Base-by-base conservation (phyloP, 805 yeast genomes). In the Kuraishia cidri region DNA sequence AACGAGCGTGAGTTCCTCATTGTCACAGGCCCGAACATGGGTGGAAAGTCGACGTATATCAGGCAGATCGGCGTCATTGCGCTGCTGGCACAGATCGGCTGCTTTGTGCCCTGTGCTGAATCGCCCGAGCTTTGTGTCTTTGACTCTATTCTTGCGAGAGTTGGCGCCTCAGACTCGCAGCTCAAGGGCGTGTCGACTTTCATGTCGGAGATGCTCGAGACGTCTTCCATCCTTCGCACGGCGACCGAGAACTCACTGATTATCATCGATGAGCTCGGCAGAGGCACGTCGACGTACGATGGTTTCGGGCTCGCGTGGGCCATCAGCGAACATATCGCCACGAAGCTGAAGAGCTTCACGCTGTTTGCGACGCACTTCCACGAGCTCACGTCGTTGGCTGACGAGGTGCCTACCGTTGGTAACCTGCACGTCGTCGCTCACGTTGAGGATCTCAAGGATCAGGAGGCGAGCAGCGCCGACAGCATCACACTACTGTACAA, bases 271-370 rank as follows among this genome's bases (percentile, higher is more conserved):
- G 99, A 92, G 54, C 72, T 92, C 29, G 99, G 99, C 3, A 72
- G 98, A 50, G 97, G 95, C 8, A 87, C 97, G 1, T 72, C 82
- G 1, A 83, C 98, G 0, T 90, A 88, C 55, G 98, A 92, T 56
- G 98, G 98, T 1, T 92, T 92, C 62, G 98, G 98, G 0, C 66
- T 92, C 26, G 98, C 98, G 0, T 92, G 96, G 94, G 81, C 97
- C 0, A 92, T 92, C 35, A 81, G 90, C 42, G 95, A 88, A 49
- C 78, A 79, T 55, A 75, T 90, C 37, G 79, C 92, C 3, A 65
- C 65, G 13, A 64, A 79, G 32, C 69, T 83, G 32, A 66, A 70
- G 32, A 79, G 96, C 41, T 86, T 87, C 56, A 76, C 94, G 0
- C 50, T 92, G 36, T 92, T 92, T 66, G 97, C 98, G 0, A 92